Base-by-base conservation (phyloP, 495 filamentous ascomycete species). In the Talaromyces ruber region DNA sequence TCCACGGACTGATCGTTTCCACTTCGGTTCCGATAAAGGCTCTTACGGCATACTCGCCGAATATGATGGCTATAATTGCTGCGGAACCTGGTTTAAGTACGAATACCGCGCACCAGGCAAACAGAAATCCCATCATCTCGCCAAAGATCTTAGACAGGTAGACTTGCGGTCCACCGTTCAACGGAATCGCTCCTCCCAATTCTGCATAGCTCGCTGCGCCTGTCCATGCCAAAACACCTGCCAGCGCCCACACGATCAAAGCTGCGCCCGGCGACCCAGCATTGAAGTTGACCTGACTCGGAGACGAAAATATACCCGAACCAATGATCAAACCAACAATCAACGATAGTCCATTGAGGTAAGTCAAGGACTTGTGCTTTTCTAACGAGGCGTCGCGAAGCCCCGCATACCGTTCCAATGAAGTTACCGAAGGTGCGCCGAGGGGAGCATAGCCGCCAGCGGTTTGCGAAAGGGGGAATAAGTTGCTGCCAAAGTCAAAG, bases 121-220 rank as follows among this genome's bases (percentile, higher is more conserved):
- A 98, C 22, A 97, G 78, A 66, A 98, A 98, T 1, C 93, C 93
- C 6, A 86, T 81, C 62, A 94, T 72, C 74, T 98, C 95, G 21
- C 93, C 94, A 74, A 96, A 97, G 63, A 97, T 98, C 74, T 98
- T 97, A 43, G 89, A 84, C 14, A 98, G 79, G 68, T 98, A 98
- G 1, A 93, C 86, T 72, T 97, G 94, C 50, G 93, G 82, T 5
- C 94, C 95, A 16, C 94, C 94, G 74, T 98, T 98, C 28, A 98
- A 74, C 6, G 94, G 94, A 53, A 98, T 98, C 0, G 94, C 93
- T 16, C 94, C 93, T 54, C 94, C 94, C 12, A 98, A 79, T 77
- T 98, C 94, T 16, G 94, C 95, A 74, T 97, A 98, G 67, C 90
- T 95, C 16, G 95, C 90, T 2, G 92, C 94, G 5, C 94, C 94